Evolutionary conservation across 179 eudicot genomes (phyloP).

Genomic region (Beta macrorhiza): DNA sequence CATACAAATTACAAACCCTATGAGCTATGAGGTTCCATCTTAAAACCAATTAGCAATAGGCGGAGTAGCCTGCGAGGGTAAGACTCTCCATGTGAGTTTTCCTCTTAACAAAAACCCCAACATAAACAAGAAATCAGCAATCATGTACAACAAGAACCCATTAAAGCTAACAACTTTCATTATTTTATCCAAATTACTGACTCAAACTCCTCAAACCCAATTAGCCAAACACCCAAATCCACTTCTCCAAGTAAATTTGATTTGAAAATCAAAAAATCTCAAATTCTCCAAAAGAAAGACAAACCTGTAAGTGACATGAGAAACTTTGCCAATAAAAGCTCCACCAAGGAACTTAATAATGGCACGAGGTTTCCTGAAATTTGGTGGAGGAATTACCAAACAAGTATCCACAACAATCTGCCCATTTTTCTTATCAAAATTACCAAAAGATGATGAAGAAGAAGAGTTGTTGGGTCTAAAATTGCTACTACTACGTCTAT

Average conservation of each 20-base stretch:
- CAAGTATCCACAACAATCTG: conserved; percentile 60
- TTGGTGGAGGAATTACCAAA: conserved; percentile 72
- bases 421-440: conserved; percentile 23
- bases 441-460: conserved; percentile 12
- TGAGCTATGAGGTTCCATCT: too few species aligned
- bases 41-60: too few species aligned
- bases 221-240: background rate
- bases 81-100: too few species aligned
- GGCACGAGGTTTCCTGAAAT: conserved; percentile 58
- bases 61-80: too few species aligned
- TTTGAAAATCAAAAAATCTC: background rate
- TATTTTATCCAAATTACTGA: background rate
- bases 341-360: conserved; percentile 82
- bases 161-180: background rate
- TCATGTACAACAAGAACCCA: background rate
- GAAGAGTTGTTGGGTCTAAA: conserved; percentile 15
- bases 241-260: background rate
- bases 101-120: too few species aligned
- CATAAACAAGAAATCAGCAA: background rate
- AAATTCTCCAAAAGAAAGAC: background rate
- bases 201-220: background rate
- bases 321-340: conserved; percentile 94
- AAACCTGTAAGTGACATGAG: conserved; percentile 84
- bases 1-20: too few species aligned
- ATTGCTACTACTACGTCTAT: conserved; percentile 15